These are phyloP conservation scores for Knufia petricola DNA, from an alignment of 2,329 filamentous ascomycete genomes.

Conservation along the genomic window DNA sequence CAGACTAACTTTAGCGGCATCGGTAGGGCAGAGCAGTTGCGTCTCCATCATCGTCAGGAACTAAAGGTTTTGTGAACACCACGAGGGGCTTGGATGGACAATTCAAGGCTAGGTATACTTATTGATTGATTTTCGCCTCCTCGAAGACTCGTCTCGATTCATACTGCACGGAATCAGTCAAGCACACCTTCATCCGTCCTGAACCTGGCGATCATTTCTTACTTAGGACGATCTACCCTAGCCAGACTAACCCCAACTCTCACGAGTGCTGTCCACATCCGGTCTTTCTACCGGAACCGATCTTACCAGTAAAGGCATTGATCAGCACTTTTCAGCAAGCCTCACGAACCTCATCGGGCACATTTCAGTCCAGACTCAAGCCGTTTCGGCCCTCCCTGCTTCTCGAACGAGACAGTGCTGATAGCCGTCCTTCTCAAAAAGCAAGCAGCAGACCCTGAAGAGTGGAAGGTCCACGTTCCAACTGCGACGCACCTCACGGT, in stretches of 20 bases:
- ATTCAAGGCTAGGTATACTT: slow-evolving; percentile 7
- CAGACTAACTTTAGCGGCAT: slow-evolving; percentile 3
- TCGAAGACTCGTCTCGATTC: slow-evolving; percentile 3
- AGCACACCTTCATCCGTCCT: background rate
- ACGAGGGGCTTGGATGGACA: slow-evolving; percentile 4
- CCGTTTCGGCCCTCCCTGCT: slow-evolving; percentile 10
- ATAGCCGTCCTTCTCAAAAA: slow-evolving; percentile 9
- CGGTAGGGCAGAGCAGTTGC: slow-evolving; percentile 5
- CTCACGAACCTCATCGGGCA: slow-evolving; percentile 12
- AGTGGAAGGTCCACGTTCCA: background rate
- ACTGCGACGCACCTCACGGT: background rate
- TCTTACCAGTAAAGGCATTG: slow-evolving; percentile 13
- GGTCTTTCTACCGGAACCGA: background rate
- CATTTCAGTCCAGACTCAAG: slow-evolving; percentile 13
- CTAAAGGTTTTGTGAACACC: slow-evolving; percentile 3
- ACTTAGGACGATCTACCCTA: background rate
- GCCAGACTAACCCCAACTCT: background rate
- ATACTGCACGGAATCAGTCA: background rate
- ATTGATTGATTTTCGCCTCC: slow-evolving; percentile 8
- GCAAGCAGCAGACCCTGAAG: slow-evolving; percentile 4
- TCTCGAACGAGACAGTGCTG: slow-evolving; percentile 10
- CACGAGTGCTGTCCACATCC: background rate
- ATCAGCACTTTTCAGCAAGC: slow-evolving; percentile 21
- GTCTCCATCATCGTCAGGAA: slow-evolving; percentile 6
- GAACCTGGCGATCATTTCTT: slow-evolving; percentile 3